A percentile compares a stretch with the other conserved stretches of the same genome.
Conservation (phyloP, 129 eudicot genomes). For the Oenanthe sinensis region DNA sequence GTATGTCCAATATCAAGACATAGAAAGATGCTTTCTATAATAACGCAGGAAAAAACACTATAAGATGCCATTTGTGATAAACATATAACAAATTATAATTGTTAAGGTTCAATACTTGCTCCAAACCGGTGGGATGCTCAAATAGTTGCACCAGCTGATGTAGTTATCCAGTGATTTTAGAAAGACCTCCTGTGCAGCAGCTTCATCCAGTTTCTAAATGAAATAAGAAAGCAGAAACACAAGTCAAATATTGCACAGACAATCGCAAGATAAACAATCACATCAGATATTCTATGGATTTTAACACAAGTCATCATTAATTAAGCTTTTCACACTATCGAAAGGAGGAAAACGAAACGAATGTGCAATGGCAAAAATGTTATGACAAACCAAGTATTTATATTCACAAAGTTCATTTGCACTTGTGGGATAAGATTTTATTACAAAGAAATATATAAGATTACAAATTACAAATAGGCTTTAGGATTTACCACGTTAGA, state of each 20-base stretch:
- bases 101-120: conserved; percentile 52
- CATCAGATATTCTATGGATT: background rate
- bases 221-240: conserved; percentile 2
- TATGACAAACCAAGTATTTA: background rate
- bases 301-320: background rate
- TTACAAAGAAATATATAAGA: background rate
- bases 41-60: background rate
- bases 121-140: conserved; percentile 69
- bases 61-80: background rate
- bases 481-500: background rate
- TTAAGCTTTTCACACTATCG: background rate
- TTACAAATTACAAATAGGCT: background rate
- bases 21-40: background rate
- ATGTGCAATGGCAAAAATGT: background rate
- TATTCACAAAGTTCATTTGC: background rate
- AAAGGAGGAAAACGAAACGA: background rate
- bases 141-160: conserved; percentile 81
- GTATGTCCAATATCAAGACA: no score
- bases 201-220: conserved; percentile 86
- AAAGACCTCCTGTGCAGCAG: conserved; percentile 77
- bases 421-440: background rate
- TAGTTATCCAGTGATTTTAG: conserved; percentile 88
- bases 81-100: conserved; percentile 4
- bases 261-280: background rate
- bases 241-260: background rate